Evolutionary conservation across 208 protist genomes (phyloP).

Genomic region (Crithidia bombi): DNA sequence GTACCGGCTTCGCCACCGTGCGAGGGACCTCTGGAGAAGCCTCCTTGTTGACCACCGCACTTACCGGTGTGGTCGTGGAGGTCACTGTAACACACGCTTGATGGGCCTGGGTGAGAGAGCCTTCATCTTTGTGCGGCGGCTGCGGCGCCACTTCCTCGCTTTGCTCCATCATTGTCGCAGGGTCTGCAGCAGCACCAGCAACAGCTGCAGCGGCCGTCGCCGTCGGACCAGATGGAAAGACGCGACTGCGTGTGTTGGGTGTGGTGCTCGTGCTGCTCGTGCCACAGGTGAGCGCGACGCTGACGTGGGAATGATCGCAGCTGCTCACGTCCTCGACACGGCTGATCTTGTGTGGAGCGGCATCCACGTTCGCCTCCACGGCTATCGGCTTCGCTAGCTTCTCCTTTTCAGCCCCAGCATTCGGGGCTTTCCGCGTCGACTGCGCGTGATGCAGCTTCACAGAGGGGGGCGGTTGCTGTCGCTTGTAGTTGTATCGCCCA

Average conservation of each 20-base stretch:
- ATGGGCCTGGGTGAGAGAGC: neutral
- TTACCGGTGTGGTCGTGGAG: slow-evolving; percentile 2
- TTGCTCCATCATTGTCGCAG: no score
- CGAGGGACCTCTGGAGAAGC: neutral
- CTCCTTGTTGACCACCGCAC: neutral
- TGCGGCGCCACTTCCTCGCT: neutral
- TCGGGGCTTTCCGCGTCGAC: neutral
- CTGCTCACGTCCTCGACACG: slow-evolving; percentile 3
- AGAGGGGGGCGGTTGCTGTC: neutral
- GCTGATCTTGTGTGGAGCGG: neutral
- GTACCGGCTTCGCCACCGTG: slow-evolving; percentile 32
- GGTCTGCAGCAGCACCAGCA: neutral
- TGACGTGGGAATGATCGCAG: slow-evolving; percentile 17
- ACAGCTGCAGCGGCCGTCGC: neutral
- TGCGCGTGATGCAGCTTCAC: neutral
- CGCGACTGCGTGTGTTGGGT: neutral
- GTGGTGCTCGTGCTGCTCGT: slow-evolving; percentile 1
- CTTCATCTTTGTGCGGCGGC: neutral
- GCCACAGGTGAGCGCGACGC: slow-evolving; percentile 8
- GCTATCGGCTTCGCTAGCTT: neutral
- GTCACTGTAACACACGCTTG: neutral
- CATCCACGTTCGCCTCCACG: neutral
- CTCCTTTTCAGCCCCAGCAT: neutral
- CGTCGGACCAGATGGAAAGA: neutral
- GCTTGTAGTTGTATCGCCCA: slow-evolving; percentile 22